Conservation (phyloP, 768 basidiomycete genomes). For the Kwoniella dejecticola region DNA sequence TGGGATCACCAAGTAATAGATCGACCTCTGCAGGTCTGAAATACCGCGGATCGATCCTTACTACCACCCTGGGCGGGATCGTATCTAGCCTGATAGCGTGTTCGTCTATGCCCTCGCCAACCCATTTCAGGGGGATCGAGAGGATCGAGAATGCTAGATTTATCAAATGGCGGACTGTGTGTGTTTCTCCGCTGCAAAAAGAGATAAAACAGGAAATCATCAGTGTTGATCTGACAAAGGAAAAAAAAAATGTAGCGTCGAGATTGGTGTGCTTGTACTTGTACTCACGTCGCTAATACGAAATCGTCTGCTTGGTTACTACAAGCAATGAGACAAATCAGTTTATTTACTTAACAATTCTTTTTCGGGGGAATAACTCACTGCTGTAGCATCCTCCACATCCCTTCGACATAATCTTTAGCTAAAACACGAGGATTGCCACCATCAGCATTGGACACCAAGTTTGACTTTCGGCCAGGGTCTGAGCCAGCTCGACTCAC, state of each 20-base stretch:
- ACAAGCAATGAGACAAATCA: no score
- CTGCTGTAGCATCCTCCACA: conserved; percentile 97
- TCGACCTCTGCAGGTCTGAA: conserved; percentile 97
- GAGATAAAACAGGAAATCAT: not conserved
- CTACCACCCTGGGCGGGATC: conserved; percentile 57
- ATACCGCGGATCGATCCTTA: conserved; percentile 83
- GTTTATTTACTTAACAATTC: not conserved
- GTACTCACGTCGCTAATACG: conserved; percentile 35
- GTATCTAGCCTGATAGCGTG: conserved; percentile 55
- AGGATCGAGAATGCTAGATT: conserved; percentile 77
- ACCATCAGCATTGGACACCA: conserved; percentile 51
- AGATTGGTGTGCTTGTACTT: no score
- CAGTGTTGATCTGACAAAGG: not conserved
- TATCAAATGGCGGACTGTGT: conserved; percentile 89
- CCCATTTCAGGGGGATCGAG: conserved; percentile 63
- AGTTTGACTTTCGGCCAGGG: no score
- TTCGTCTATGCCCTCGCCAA: conserved; percentile 29
- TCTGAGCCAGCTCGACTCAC: conserved; percentile 57
- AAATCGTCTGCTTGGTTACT: conserved; percentile 73
- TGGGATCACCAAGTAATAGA: conserved; percentile 82
- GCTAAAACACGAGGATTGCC: conserved; percentile 25
- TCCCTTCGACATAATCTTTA: conserved; percentile 83
- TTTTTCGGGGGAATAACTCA: conserved; percentile 22
- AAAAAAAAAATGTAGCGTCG: not conserved
- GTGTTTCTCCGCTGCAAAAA: conserved; percentile 72